phyloP scores from a whole-genome alignment of 352 stramenopile genomes.

The Aphanomyces invadans region DNA sequence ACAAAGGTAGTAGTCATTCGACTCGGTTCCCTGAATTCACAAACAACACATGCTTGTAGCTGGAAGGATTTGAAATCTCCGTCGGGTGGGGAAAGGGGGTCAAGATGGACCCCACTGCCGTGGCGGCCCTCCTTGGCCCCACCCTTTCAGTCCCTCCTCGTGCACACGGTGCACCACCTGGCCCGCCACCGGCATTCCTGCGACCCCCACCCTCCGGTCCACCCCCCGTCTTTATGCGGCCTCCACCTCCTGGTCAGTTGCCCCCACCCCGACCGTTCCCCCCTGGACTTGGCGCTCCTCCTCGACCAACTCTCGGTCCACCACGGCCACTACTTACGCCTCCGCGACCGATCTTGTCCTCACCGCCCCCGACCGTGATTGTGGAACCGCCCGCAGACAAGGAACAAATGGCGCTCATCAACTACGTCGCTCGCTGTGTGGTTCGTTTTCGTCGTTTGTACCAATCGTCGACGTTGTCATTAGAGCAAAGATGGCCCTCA shows the following conservation, averaged over 20 bases:
- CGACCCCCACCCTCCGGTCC: neutral
- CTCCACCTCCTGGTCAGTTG: neutral
- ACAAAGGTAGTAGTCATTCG: conserved; percentile 44
- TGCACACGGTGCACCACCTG: no score
- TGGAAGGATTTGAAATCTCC: conserved; percentile 66
- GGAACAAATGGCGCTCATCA: conserved; percentile 30
- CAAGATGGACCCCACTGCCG: conserved; percentile 44
- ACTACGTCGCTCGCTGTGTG: conserved; percentile 53
- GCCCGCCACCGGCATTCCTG: no score
- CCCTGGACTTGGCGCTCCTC: neutral
- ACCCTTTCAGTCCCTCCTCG: no score
- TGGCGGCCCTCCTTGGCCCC: conserved; percentile 18
- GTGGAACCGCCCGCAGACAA: conserved; percentile 37
- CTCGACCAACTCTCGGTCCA: conserved; percentile 13
- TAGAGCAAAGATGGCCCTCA: conserved; percentile 43
- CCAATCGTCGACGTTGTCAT: neutral
- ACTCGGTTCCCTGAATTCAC: neutral
- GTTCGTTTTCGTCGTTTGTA: neutral
- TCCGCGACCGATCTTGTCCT: conserved; percentile 1
- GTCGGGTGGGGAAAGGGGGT: conserved; percentile 77
- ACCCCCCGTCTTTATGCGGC: conserved; percentile 6
- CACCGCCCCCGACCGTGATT: conserved; percentile 28
- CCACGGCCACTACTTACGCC: conserved; percentile 2
- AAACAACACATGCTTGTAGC: conserved; percentile 26
- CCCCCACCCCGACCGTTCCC: neutral